A percentile compares a stretch with the other conserved stretches of the same genome.
Evolutionary conservation across 2,329 filamentous ascomycete species (phyloP).

Genomic region (Nemania bipapillata): DNA sequence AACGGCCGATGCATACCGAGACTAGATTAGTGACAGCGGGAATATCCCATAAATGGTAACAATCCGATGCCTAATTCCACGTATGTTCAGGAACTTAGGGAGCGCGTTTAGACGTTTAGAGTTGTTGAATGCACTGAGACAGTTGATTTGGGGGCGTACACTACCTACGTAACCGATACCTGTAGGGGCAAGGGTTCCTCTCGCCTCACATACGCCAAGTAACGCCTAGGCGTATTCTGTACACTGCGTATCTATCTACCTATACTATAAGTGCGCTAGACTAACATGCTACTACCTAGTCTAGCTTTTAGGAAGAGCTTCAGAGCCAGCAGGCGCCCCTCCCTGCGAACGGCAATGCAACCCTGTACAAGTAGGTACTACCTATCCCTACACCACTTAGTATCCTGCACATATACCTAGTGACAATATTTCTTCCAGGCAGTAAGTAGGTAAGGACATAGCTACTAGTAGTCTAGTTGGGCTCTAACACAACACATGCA

Average conservation of each 20-base stretch:
- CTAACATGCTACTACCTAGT: neutral
- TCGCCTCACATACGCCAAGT: neutral
- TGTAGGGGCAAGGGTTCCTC: neutral
- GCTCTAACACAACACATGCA: no score
- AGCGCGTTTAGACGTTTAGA: neutral
- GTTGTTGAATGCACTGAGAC: neutral
- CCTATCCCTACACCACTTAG: neutral
- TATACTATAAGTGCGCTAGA: neutral
- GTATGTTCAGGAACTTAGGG: neutral
- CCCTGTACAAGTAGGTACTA: neutral
- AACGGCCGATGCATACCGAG: constrained; percentile 4
- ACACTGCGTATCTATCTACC: neutral
- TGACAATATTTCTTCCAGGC: no score
- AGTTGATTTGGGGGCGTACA: neutral
- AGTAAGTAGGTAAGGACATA: no score
- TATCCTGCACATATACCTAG: neutral
- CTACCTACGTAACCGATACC: neutral
- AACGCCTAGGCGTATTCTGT: neutral
- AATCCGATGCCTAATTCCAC: neutral
- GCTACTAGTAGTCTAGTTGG: no score
- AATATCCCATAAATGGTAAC: neutral
- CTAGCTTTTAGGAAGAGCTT: neutral
- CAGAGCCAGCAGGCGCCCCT: neutral
- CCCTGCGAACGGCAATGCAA: neutral
- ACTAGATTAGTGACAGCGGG: neutral